These are phyloP conservation scores for Tripterygium wilfordii DNA, from an alignment of 177 flowering plant genomes.

Conservation along the genomic window DNA sequence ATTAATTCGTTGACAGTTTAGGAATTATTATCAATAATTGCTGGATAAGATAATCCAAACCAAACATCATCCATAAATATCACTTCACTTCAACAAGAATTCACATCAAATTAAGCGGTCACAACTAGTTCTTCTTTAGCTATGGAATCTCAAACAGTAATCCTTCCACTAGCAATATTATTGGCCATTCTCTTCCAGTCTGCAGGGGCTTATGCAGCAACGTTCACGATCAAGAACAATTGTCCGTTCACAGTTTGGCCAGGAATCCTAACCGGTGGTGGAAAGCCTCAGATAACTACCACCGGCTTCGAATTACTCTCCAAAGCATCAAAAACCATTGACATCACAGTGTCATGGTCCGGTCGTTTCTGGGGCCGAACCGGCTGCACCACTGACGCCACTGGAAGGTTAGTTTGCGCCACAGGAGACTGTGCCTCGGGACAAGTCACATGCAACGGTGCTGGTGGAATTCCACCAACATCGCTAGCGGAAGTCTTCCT, in stretches of 20 bases:
- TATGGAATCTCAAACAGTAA: too few species aligned
- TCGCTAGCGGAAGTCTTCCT: conserved; percentile 31
- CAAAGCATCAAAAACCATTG: conserved; percentile 6
- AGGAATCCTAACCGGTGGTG: conserved; percentile 20
- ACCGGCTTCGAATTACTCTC: conserved; percentile 30
- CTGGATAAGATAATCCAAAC: too few species aligned
- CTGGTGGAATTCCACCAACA: conserved; percentile 37
- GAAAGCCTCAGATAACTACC: conserved; percentile 14
- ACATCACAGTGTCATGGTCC: conserved; percentile 26
- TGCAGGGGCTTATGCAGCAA: conserved; percentile 20
- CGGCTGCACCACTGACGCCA: conserved; percentile 7
- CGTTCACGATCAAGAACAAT: conserved; percentile 25
- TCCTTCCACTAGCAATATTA: too few species aligned
- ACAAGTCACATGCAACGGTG: conserved; percentile 29
- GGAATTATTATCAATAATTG: too few species aligned
- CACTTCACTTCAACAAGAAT: too few species aligned
- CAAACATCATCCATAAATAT: too few species aligned
- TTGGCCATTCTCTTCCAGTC: conserved; percentile 5
- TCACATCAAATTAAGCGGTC: too few species aligned
- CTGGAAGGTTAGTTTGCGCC: conserved; percentile 26
- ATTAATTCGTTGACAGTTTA: too few species aligned
- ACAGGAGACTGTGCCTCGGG: conserved; percentile 45
- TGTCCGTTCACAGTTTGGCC: conserved; percentile 45
- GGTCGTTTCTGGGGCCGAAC: conserved; percentile 42
- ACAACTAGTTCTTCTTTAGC: too few species aligned